Conservation (phyloP, 192 early-diverging fungal species). For the Kappamyces sp. region DNA sequence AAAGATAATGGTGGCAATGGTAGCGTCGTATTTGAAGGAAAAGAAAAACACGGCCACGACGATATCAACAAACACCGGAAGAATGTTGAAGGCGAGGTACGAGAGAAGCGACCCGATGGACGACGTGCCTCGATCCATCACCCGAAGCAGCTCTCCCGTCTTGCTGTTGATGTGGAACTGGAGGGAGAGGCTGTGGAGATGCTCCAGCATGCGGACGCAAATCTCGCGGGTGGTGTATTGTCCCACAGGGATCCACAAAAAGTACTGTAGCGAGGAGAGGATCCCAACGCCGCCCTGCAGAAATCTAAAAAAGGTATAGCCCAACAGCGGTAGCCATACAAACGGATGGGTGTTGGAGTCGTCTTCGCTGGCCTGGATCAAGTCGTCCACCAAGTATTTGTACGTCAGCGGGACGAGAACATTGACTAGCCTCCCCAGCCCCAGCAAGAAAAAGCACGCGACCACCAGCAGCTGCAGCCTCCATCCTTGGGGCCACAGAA, state of each 20-base stretch:
- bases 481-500: constrained; percentile 69
- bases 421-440: constrained; percentile 60
- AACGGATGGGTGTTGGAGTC: constrained; percentile 23
- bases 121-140: constrained; percentile 75
- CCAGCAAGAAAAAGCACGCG: constrained; percentile 61
- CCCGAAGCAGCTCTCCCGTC: constrained; percentile 83
- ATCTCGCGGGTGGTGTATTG: constrained; percentile 89
- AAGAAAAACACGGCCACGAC: constrained; percentile 62
- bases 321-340: constrained; percentile 48
- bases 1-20: constrained; percentile 78
- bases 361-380: constrained; percentile 34
- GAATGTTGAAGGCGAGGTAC: constrained; percentile 83
- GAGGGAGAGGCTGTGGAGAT: constrained; percentile 82
- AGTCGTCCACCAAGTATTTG: constrained; percentile 69
- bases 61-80: constrained; percentile 87
- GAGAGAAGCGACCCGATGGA: constrained; percentile 59
- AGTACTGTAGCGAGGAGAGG: constrained; percentile 73
- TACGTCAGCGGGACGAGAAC: constrained; percentile 79
- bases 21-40: constrained; percentile 51
- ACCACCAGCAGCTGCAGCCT: constrained; percentile 63
- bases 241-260: constrained; percentile 87
- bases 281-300: constrained; percentile 69
- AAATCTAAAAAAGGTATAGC: constrained; percentile 60
- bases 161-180: constrained; percentile 91
- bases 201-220: constrained; percentile 84